These are phyloP conservation scores for Hanseniaspora meyeri DNA, from an alignment of 805 yeast species.

Conservation along the genomic window DNA sequence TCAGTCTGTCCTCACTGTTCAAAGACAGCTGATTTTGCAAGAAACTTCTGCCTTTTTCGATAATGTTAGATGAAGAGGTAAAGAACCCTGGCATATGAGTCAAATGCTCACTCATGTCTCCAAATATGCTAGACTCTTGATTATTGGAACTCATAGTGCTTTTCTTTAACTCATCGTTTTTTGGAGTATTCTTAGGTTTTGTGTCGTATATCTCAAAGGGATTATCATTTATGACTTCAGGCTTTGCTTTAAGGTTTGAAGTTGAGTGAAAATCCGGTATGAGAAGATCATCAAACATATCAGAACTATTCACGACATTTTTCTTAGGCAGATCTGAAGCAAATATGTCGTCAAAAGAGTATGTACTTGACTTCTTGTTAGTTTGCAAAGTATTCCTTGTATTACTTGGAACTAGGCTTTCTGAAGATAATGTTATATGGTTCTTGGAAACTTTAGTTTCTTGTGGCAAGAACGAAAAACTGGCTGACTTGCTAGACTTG, in stretches of 20 bases:
- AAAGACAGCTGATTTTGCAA: not conserved
- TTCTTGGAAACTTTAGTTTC: not conserved
- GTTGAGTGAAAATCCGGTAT: not conserved
- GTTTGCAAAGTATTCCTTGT: too few species aligned
- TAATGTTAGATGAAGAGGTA: not conserved
- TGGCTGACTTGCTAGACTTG: not conserved
- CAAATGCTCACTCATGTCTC: not conserved
- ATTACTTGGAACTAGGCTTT: not conserved
- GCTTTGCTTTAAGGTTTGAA: not conserved
- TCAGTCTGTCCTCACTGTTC: not conserved
- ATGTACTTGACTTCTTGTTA: not conserved
- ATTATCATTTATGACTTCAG: not conserved
- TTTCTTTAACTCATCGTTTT: not conserved
- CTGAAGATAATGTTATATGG: not conserved
- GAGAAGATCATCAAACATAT: not conserved
- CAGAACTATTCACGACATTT: too few species aligned
- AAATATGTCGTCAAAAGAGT: not conserved
- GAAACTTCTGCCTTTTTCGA: constrained; percentile 3
- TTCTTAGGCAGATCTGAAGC: not conserved
- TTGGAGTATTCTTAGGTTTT: not conserved
- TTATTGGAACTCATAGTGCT: too few species aligned
- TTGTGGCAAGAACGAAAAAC: not conserved
- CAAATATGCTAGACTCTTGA: not conserved
- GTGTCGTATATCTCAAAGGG: not conserved
- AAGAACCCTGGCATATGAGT: not conserved